These are phyloP conservation scores for Phylloporus sp. DNA, from an alignment of 768 basidiomycete species.

Conservation along the genomic window DNA sequence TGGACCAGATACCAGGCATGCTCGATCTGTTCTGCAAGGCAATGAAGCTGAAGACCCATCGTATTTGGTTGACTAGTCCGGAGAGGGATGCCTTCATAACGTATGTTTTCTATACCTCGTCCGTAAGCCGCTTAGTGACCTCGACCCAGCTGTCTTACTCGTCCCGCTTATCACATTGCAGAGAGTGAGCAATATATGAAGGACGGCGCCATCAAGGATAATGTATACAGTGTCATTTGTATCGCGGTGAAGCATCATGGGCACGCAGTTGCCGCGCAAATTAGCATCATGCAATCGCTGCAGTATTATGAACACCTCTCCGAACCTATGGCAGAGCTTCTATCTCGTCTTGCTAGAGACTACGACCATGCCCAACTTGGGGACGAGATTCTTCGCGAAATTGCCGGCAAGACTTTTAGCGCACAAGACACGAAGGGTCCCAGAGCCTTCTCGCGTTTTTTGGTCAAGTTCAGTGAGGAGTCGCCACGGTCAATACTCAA, in stretches of 20 bases:
- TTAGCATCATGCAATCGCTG: slow-evolving; percentile 84
- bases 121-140: background rate
- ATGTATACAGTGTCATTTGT: slow-evolving; percentile 88
- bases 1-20: slow-evolving; percentile 65
- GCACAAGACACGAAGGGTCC: slow-evolving; percentile 86
- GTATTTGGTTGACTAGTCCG: slow-evolving; percentile 86
- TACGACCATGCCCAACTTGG: slow-evolving; percentile 88
- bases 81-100: slow-evolving; percentile 85
- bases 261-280: slow-evolving; percentile 81
- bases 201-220: slow-evolving; percentile 57
- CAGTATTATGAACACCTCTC: slow-evolving; percentile 94
- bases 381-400: slow-evolving; percentile 88
- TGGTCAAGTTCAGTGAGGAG: slow-evolving; percentile 76
- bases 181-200: slow-evolving; percentile 93
- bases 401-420: slow-evolving; percentile 72
- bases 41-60: slow-evolving; percentile 61
- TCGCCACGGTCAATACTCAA: slow-evolving; percentile 79
- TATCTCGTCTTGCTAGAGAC: slow-evolving; percentile 73
- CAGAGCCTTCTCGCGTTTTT: slow-evolving; percentile 78
- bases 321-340: slow-evolving; percentile 90
- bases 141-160: slow-evolving; percentile 71
- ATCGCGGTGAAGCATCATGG: slow-evolving; percentile 88
- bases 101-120: slow-evolving; percentile 27
- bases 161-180: slow-evolving; percentile 81
- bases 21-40: slow-evolving; percentile 72